A percentile compares a stretch with the other conserved stretches of the same genome.
These are phyloP conservation scores for Nannochloris sp. DNA, from an alignment of 139 green algal species.

Conservation along the genomic window DNA sequence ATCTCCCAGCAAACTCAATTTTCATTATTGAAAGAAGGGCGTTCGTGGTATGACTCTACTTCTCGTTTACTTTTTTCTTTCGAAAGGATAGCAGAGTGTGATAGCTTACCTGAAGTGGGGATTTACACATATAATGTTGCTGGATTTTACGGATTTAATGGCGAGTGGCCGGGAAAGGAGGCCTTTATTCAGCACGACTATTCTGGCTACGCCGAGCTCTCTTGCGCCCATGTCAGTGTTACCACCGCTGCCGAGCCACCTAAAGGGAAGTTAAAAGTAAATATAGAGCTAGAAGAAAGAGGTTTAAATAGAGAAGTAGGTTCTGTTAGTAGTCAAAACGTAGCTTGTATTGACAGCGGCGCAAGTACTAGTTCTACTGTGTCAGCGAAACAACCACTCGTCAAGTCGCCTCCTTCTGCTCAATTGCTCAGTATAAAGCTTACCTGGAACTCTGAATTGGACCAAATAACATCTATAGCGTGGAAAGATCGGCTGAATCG, in stretches of 20 bases:
- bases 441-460: too few species aligned
- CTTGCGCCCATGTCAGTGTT: constrained; percentile 10
- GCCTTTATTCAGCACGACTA: constrained; percentile 3
- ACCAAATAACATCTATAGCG: too few species aligned
- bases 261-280: constrained; percentile 42
- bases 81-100: constrained; percentile 18
- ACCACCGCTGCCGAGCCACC: constrained; percentile 1
- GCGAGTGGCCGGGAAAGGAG: constrained; percentile 17
- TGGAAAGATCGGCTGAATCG: too few species aligned
- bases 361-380: too few species aligned
- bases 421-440: too few species aligned
- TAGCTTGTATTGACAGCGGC: constrained; percentile 82
- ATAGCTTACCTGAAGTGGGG: not conserved
- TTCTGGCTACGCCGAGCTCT: constrained; percentile 5
- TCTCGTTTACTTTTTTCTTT: constrained; percentile 19
- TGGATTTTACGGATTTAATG: constrained; percentile 14
- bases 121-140: constrained; percentile 9
- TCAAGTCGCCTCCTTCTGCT: too few species aligned
- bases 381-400: too few species aligned
- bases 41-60: constrained; percentile 16
- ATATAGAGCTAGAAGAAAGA: constrained; percentile 57
- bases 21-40: constrained; percentile 18
- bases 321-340: constrained; percentile 50
- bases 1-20: constrained; percentile 8
- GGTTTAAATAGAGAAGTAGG: constrained; percentile 4